Conservation (phyloP, 2,329 filamentous ascomycete genomes). For the Aspergillus sp. region DNA sequence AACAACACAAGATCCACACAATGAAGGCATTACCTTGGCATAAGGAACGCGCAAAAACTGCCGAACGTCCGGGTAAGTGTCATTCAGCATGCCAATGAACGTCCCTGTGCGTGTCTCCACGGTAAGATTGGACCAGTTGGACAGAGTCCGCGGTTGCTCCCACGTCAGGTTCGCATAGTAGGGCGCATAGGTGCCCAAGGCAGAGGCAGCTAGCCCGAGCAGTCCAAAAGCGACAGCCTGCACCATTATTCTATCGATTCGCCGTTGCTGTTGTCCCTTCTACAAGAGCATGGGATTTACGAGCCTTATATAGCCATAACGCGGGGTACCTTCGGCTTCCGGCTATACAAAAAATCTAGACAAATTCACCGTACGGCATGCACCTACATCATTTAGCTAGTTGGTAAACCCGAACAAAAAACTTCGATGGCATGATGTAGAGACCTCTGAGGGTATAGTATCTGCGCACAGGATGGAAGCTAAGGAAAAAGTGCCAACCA, state of each 20-base stretch:
- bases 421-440: neutral
- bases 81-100: slow-evolving; percentile 36
- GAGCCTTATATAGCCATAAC: neutral
- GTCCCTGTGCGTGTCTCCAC: slow-evolving; percentile 17
- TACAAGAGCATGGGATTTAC: no score
- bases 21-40: slow-evolving; percentile 25
- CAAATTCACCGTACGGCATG: neutral
- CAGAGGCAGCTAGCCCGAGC: neutral
- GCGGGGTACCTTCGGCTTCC: neutral
- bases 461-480: neutral
- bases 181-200: slow-evolving; percentile 5
- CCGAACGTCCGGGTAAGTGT: slow-evolving; percentile 38
- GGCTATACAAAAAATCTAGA: neutral
- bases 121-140: slow-evolving; percentile 20
- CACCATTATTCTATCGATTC: neutral
- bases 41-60: slow-evolving; percentile 42
- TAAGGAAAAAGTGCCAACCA: neutral
- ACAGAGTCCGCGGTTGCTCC: slow-evolving; percentile 18
- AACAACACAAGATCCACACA: no score
- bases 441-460: neutral
- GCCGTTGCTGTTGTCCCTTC: no score
- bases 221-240: neutral
- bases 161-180: slow-evolving; percentile 22
- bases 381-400: neutral
- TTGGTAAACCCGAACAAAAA: neutral